phyloP scores from a whole-genome alignment of 2,329 filamentous ascomycete species.

The Chaetomium sp. region DNA sequence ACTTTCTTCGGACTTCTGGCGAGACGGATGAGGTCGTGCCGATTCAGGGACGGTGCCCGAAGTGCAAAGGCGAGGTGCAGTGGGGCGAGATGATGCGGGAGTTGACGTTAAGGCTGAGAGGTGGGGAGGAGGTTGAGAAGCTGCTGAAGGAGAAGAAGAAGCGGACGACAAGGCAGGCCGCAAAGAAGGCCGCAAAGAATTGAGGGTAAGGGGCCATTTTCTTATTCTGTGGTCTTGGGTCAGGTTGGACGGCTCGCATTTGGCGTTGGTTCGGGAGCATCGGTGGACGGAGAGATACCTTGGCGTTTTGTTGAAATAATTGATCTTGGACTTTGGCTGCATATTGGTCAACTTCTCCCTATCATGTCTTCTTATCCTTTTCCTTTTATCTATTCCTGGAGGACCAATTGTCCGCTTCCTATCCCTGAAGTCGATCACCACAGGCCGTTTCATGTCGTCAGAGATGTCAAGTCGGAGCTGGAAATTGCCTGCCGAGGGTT shows the following conservation, averaged over 20 bases:
- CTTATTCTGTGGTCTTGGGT: neutral
- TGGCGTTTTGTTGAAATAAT: neutral
- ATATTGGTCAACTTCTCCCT: no score
- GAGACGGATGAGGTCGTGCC: conserved; percentile 53
- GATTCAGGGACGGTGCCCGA: conserved; percentile 61
- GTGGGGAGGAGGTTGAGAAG: conserved; percentile 61
- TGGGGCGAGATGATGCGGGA: conserved; percentile 83
- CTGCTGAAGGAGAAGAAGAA: conserved; percentile 52
- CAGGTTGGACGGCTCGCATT: neutral
- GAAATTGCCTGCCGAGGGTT: neutral
- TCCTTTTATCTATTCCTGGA: no score
- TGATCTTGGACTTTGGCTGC: neutral
- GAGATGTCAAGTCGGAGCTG: neutral
- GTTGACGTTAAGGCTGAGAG: conserved; percentile 65
- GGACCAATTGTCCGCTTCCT: neutral
- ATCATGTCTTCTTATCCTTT: neutral
- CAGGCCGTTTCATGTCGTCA: neutral
- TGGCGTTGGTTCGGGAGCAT: neutral
- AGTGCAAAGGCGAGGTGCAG: conserved; percentile 53
- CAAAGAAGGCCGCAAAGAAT: conserved; percentile 6
- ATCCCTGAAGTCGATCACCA: neutral
- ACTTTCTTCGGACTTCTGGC: conserved; percentile 37
- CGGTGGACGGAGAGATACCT: neutral
- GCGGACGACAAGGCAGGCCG: conserved; percentile 21
- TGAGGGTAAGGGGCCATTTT: neutral